Evolutionary conservation across 148 eudicot genomes (phyloP).

Genomic region (Bassia scoparia): DNA sequence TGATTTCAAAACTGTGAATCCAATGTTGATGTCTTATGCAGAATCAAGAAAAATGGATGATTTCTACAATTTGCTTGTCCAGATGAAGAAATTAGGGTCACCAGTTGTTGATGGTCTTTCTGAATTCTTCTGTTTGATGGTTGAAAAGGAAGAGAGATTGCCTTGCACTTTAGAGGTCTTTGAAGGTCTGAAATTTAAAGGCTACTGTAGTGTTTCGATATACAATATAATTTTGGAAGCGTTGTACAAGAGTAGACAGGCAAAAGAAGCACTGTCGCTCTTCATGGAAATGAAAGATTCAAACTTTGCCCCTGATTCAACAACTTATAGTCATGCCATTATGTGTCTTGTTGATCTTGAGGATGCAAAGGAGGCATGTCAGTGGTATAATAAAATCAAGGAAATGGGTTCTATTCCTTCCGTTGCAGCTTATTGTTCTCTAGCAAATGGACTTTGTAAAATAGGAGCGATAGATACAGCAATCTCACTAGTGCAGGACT

Average conservation of each 20-base stretch:
- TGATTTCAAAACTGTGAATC: slow-evolving; percentile 62
- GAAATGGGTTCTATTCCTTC: slow-evolving; percentile 63
- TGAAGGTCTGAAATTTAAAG: slow-evolving; percentile 50
- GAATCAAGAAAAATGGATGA: slow-evolving; percentile 59
- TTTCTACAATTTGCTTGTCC: slow-evolving; percentile 55
- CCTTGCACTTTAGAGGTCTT: slow-evolving; percentile 50
- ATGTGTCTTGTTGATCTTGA: slow-evolving; percentile 55
- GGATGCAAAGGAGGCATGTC: slow-evolving; percentile 62
- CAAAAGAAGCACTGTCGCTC: slow-evolving; percentile 52
- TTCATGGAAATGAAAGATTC: slow-evolving; percentile 55
- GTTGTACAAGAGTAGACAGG: slow-evolving; percentile 47
- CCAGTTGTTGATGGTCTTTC: slow-evolving; percentile 44
- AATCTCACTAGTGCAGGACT: slow-evolving; percentile 65
- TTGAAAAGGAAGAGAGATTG: slow-evolving; percentile 42
- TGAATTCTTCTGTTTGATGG: slow-evolving; percentile 54
- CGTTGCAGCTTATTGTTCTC: slow-evolving; percentile 56
- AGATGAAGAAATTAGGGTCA: slow-evolving; percentile 62
- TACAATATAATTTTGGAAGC: slow-evolving; percentile 68
- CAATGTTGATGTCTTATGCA: slow-evolving; percentile 56
- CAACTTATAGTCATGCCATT: slow-evolving; percentile 57
- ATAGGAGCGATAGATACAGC: slow-evolving; percentile 72
- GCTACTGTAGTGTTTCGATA: slow-evolving; percentile 49
- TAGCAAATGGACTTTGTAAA: slow-evolving; percentile 73
- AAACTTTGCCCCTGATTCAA: slow-evolving; percentile 55
- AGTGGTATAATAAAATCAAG: slow-evolving; percentile 59